Percentiles rank a stretch among this genome's conserved stretches.
Conservation (phyloP, 208 protist genomes). For the Leishmania mexicana region DNA sequence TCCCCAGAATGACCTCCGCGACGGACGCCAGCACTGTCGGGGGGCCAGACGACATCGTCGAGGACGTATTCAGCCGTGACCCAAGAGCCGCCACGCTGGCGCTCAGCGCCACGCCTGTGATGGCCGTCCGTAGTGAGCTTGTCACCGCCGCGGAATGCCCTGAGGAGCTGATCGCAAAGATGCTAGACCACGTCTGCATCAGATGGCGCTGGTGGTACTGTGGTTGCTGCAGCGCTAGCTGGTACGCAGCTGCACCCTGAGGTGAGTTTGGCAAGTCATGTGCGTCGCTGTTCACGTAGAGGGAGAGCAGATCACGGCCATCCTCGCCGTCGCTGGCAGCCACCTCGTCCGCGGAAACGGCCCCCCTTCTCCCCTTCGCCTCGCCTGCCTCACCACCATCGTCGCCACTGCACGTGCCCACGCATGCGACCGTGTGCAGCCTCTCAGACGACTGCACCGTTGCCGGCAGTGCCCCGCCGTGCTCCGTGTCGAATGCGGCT, state of each 20-base stretch:
- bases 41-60: background rate
- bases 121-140: background rate
- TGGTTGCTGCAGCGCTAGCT: background rate
- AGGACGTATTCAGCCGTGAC: background rate
- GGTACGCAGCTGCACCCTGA: background rate
- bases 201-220: background rate
- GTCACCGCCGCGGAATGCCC: background rate
- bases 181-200: conserved; percentile 1
- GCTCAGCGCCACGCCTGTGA: background rate
- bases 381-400: background rate
- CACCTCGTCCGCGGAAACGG: background rate
- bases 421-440: background rate
- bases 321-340: background rate
- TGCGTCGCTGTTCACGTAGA: background rate
- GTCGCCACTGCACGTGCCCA: background rate
- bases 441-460: background rate
- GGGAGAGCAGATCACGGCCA: background rate
- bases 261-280: background rate
- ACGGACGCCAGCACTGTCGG: background rate
- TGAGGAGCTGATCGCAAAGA: background rate
- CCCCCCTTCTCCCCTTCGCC: background rate
- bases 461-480: background rate
- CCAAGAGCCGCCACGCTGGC: background rate
- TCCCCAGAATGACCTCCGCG: background rate
- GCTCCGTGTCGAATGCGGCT: background rate